Evolutionary conservation across 768 basidiomycete genomes (phyloP), one percentile per base, ranked within the genome.

Genomic region (Leccinum ochraceum): DNA sequence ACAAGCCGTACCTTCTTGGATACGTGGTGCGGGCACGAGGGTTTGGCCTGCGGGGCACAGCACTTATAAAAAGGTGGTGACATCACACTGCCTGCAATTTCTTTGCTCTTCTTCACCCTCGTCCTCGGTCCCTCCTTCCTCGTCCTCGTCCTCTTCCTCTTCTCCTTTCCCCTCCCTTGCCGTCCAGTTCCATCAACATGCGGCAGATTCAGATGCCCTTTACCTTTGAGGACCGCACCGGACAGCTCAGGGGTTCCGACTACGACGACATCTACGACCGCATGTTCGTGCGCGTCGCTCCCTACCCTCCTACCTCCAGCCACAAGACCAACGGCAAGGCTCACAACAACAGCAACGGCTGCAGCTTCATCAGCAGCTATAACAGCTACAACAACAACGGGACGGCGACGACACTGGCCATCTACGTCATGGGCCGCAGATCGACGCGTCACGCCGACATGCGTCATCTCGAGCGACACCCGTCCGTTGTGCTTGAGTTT

Each of bases 241-340:
- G 83, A 20, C 72, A 75, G 14, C 72, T 81, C 60, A 75, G 79
- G 13, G 73, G 76, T 52, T 81, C 87, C 1, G 88, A 92, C 77
- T 90, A 85, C 63, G 88, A 89, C 69, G 89, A 92, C 66, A 82
- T 90, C 65, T 91, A 90, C 69, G 89, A 92, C 73, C 83, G 89
- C 57, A 75, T 85, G 63, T 90, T 88, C 76, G 80, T 88, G 54
- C 87, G 85, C 60, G 79, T 90, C 37, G 73, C 81, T 6, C 80
- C 82, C 3, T 73, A 77, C 22, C 81, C 85, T 5, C 80, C 79
- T 10, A 62, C 69, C 1, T 62, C 65, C 36, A 69, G 60, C 9
- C 39, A n/a, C 17, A 42, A 42, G 39, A 42, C 39, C 39, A n/a
- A 3, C 39, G 0, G 13, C 39, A 39, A 39, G 13, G 39, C 7